These are phyloP conservation scores for Fonsecaea nubica DNA, from an alignment of 2,329 filamentous ascomycete species.

Conservation along the genomic window DNA sequence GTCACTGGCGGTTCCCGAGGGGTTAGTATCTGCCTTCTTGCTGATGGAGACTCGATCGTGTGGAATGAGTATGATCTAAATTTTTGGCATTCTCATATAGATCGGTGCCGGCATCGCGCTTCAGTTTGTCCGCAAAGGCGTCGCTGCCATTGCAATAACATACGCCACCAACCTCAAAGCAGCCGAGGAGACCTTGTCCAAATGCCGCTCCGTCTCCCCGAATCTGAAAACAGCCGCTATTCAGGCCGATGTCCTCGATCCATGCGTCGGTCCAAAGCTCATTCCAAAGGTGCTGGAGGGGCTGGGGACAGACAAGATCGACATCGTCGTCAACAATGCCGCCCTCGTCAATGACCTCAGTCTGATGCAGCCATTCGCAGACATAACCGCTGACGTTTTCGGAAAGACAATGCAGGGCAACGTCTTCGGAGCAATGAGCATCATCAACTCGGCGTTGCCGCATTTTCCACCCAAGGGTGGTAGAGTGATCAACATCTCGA, in stretches of 20 bases:
- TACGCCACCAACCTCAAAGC: conserved; percentile 23
- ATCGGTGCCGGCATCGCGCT: conserved; percentile 35
- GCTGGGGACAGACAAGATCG: conserved; percentile 17
- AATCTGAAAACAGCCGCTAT: conserved; percentile 19
- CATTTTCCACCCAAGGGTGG: conserved; percentile 25
- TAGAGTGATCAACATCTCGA: conserved; percentile 33
- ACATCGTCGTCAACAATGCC: conserved; percentile 30
- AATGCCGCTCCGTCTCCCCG: conserved; percentile 12
- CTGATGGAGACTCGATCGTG: neutral
- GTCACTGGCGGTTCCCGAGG: conserved; percentile 17
- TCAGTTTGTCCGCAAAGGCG: conserved; percentile 22
- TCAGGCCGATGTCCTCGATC: conserved; percentile 22
- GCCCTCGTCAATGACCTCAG: conserved; percentile 20
- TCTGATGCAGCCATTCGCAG: conserved; percentile 12
- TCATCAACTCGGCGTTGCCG: conserved; percentile 24
- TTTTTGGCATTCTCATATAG: conserved; percentile 18
- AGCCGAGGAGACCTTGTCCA: conserved; percentile 16
- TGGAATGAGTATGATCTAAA: neutral
- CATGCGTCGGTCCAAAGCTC: conserved; percentile 18
- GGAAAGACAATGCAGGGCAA: conserved; percentile 26
- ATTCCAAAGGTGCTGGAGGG: conserved; percentile 15
- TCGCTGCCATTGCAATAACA: conserved; percentile 22
- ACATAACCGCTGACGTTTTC: conserved; percentile 14
- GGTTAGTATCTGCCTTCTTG: neutral
- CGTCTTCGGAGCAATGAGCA: conserved; percentile 26